Base-by-base conservation (phyloP, 495 filamentous ascomycete species). In the Trichocladium antarcticum region DNA sequence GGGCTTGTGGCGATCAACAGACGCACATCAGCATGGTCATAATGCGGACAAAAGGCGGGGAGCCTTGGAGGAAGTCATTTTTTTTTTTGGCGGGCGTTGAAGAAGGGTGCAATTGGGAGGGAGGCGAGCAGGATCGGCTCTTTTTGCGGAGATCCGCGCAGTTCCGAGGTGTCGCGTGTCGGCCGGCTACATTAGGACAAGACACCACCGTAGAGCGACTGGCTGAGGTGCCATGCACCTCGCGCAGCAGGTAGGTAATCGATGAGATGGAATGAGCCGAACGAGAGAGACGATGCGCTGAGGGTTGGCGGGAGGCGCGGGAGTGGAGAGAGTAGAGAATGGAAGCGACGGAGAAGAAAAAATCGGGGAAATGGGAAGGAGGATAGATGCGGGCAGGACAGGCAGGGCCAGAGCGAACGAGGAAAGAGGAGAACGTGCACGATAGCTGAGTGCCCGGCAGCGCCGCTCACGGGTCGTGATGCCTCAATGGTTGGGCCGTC, bases 21-120 rank as follows among this genome's bases (percentile, higher is more conserved):
- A 47, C 44, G 53, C 57, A 48, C 53, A 49, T 37, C 51, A 47
- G 40, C 56, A 47, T 38, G 51, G 54, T 61, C 60, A 63, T 58
- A 56, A 59, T 41, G 54, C 51, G 36, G 44, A 54, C 39, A 49
- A 44, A 29, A 47, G 52, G 45, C 27, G 36, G 29, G 29, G 44
- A 28, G 54, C 20, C 53, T 51, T 55, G 48, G 45, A 47, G 34
- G 36, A 49, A 60, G 53, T 51, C 60, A 60, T 60, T 8, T 42
- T 50, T 57, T 57, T 39, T 12, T 37, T 27, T 52, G 54, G 7
- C 47, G 43, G 22, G 37, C 34, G 29, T 47, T 31, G 9, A 22
- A 7, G 39, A 6, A 14, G 45, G 35, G 8, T n/a, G 34, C 15
- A 14, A 12, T 5, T 15, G 32, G 43, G 20, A 19, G 27, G 16